Base-by-base conservation (phyloP, 345 rosid species). In the Brassica carinata region DNA sequence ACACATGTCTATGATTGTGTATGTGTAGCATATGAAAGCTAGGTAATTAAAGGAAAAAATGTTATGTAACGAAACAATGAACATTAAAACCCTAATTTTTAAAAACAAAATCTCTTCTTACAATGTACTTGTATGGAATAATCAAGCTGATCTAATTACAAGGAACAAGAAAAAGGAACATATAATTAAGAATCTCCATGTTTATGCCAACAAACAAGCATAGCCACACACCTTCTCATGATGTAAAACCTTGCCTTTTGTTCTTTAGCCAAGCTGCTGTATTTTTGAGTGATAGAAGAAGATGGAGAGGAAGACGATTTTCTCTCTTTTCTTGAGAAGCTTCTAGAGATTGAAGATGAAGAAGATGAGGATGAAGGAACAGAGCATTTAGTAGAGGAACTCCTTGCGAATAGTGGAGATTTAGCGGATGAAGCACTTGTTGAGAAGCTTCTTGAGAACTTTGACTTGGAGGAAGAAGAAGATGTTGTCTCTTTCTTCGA, bases 191-290 rank as follows among this genome's bases (percentile, higher is more conserved):
- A 81, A 86, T 95, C 99, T 5, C 97, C 93, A 83, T 95, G 97
- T 70, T 91, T 95, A 78, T 91, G 96, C 99, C 99, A 95, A 64
- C 98, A 93, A 82, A 91, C 98, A 77, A 95, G 99, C 99, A 95
- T 95, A 53, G 99, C 97, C 73, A 95, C 97, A 83, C 99, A 95
- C 72, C 98, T 86, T 79, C 97, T 89, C 94, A 95, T 95, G 85
- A 95, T 93, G 79, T 95, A 95, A 80, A 95, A 93, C 84, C 93
- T 90, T 4, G 99, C 93, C 86, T 95, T 95, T 76, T 95, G 97
- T 77, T 95, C 99, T 82, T 95, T 93, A 68, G 99, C 99, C 79
- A 95, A 73, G 89, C 86, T 90, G 80, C 91, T 91, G 61, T 92
- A 95, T 77, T 93, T 95, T 19, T 84, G 87, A 7, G 95, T 76